A percentile compares a stretch with the other conserved stretches of the same genome.
Evolutionary conservation across 2,329 filamentous ascomycete species (phyloP).

Genomic region (Ceratocystis huliohia): DNA sequence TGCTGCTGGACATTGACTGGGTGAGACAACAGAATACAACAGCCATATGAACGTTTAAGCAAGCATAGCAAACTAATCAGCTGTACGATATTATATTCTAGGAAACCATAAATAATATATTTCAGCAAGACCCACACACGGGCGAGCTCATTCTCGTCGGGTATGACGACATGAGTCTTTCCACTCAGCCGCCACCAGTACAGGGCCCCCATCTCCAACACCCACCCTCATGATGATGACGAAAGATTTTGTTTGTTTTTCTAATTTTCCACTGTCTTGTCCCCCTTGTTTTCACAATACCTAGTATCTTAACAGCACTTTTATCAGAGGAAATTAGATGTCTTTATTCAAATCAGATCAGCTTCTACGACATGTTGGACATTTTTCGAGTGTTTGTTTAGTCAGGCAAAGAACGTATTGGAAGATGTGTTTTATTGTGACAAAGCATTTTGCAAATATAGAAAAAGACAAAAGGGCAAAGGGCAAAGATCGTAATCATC

Average conservation of each 20-base stretch:
- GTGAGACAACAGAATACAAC: neutral
- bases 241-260: neutral
- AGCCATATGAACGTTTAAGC: neutral
- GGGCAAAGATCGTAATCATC: conserved; percentile 20
- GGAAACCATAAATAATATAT: conserved; percentile 31
- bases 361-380: too few relatives aligned
- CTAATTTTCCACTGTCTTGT: too few relatives aligned
- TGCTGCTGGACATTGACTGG: conserved; percentile 6
- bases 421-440: conserved; percentile 15
- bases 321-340: too few relatives aligned
- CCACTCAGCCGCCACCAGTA: conserved; percentile 26
- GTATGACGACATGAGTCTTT: conserved; percentile 30
- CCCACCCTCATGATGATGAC: neutral
- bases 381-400: too few relatives aligned
- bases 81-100: conserved; percentile 17
- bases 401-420: too few relatives aligned
- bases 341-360: too few relatives aligned
- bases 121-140: conserved; percentile 31
- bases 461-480: conserved; percentile 17
- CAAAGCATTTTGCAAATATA: conserved; percentile 13
- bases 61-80: neutral
- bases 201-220: too few relatives aligned
- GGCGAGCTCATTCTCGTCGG: conserved; percentile 31
- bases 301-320: too few relatives aligned
- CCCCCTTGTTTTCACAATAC: too few relatives aligned